These are phyloP conservation scores for Chloris gayana DNA, from an alignment of 176 grass and related monocot species.

Conservation along the genomic window DNA sequence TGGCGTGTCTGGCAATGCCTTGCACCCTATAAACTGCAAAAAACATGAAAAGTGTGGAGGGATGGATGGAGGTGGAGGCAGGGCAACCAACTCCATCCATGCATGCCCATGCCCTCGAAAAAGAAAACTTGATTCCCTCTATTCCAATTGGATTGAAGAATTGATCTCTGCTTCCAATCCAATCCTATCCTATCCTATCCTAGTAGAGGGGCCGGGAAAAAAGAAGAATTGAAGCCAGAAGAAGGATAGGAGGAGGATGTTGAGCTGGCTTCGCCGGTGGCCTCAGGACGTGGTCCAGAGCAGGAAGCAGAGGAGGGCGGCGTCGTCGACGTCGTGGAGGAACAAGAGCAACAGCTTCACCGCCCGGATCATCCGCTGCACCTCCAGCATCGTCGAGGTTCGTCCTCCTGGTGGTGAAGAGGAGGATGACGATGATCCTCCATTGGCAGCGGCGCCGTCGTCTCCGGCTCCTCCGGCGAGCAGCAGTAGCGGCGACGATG, in stretches of 20 bases:
- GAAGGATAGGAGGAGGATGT: not conserved
- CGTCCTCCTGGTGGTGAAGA: not conserved
- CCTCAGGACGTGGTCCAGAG: not conserved
- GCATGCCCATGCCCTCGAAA: too few relatives aligned
- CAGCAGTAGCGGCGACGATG: not conserved
- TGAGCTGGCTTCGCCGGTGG: conserved; percentile 15
- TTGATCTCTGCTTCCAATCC: not conserved
- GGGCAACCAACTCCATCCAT: not conserved
- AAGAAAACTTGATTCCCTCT: too few relatives aligned
- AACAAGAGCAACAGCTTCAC: conserved; percentile 33
- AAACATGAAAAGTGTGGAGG: not conserved
- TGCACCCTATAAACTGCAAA: not conserved
- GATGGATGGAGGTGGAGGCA: not conserved
- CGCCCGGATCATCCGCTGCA: conserved; percentile 18
- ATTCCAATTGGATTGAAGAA: not conserved
- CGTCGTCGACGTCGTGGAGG: conserved; percentile 27
- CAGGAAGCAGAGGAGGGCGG: not conserved
- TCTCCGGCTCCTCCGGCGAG: not conserved
- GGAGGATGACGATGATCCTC: not conserved
- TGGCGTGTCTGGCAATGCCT: not conserved
- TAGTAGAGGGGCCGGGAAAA: not conserved
- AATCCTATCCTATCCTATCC: too few relatives aligned
- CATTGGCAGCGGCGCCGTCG: not conserved
- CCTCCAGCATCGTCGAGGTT: not conserved
- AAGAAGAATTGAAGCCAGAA: too few relatives aligned